phyloP scores from a whole-genome alignment of 148 eudicot species.

The Hydrangea macrophylla region DNA sequence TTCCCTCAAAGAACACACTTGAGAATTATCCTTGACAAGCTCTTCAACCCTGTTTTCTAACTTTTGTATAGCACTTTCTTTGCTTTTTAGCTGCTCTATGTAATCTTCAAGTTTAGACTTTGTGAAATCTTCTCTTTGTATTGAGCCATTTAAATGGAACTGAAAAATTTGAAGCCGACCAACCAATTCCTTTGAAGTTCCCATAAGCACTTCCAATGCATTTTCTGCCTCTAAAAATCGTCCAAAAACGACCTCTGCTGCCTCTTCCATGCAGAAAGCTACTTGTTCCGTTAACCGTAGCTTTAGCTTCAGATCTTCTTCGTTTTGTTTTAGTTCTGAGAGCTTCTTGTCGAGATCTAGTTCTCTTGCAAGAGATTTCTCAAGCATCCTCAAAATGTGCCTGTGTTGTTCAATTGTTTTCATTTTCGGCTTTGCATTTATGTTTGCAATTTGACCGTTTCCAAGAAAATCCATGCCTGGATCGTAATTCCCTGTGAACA shows the following conservation, averaged over 20 bases:
- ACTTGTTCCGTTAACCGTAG: constrained; percentile 51
- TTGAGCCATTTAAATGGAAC: constrained; percentile 47
- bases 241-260: constrained; percentile 64
- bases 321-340: constrained; percentile 47
- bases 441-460: constrained; percentile 14
- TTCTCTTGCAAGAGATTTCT: constrained; percentile 69
- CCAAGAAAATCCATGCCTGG: constrained; percentile 16
- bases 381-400: constrained; percentile 67
- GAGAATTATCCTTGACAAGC: constrained; percentile 30
- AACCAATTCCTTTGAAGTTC: constrained; percentile 62
- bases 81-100: constrained; percentile 32
- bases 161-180: constrained; percentile 43
- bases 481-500: constrained; percentile 39
- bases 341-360: constrained; percentile 71
- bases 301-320: constrained; percentile 61
- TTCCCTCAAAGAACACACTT: constrained; percentile 38
- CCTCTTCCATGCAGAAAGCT: constrained; percentile 58
- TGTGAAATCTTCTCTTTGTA: constrained; percentile 50
- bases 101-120: constrained; percentile 40
- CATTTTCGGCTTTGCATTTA: constrained; percentile 31
- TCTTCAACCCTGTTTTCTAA: constrained; percentile 29
- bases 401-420: constrained; percentile 44
- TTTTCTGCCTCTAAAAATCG: constrained; percentile 77
- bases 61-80: constrained; percentile 29
- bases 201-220: constrained; percentile 58